Base-by-base conservation (phyloP, 495 filamentous ascomycete species). In the Aspergillus biplanus region DNA sequence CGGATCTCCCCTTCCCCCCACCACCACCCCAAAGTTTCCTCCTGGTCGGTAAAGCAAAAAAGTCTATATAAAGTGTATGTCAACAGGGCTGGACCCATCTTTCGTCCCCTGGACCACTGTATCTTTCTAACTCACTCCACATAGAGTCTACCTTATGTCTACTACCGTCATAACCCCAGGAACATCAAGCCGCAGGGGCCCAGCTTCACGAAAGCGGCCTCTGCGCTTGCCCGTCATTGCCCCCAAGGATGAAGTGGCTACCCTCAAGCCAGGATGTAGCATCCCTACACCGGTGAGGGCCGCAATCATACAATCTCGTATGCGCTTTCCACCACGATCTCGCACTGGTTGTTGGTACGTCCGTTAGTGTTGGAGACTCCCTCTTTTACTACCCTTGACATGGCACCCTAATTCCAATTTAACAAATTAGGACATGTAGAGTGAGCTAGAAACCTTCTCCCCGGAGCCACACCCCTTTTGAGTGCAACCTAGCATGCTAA, bases 271-370 rank as follows among this genome's bases (percentile, higher is more conserved):
- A 12, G 52, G 48, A 11, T 42, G 53, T 37, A 37, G 56, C 50
- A 47, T 61, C 13, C 46, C 62, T 2, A 53, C 42, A 2, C 42
- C 65, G 7, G 70, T 69, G 31, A 73, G 70, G 59, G 64, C 62
- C 33, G 42, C 80, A 44, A 70, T 72, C 46, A 69, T 73, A 34
- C 73, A 77, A 48, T 74, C 79, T 35, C 78, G 80, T 33, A 69
- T 79, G n/a, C 80, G 82, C 50, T 71, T 85, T n/a, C 82, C 81
- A 33, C 80, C 82, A 8, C 74, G 82, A 57, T 85, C 82, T 55
- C 71, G 82, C 34, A 83, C 81, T 18, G 82, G 82, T 62, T 85
- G 82, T 62, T 83, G 82, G 82, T 84, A 74, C 63, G 80, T 78
- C 37, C 59, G 37, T 66, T 31, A n/a, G 47, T 61, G 33, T 64